These are phyloP conservation scores for Plantago coronopus DNA, from an alignment of 305 asterid genomes.

Conservation along the genomic window DNA sequence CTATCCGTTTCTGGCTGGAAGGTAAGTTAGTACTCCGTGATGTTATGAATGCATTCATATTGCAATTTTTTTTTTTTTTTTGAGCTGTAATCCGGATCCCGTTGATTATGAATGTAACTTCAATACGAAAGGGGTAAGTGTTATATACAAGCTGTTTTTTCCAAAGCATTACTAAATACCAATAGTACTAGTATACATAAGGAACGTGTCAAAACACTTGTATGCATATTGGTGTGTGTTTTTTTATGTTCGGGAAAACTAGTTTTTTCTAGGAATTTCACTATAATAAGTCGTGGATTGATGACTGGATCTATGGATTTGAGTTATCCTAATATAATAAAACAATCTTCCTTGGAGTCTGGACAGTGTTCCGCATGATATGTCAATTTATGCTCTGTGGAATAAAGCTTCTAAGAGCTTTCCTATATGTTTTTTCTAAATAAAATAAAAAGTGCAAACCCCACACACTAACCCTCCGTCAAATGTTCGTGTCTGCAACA, in stretches of 20 bases:
- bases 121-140: slow-evolving; percentile 6
- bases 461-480: not conserved
- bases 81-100: slow-evolving; percentile 4
- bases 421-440: not conserved
- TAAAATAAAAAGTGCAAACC: not conserved
- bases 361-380: not conserved
- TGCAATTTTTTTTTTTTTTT: slow-evolving; percentile 13
- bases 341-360: not conserved
- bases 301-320: slow-evolving; percentile 7
- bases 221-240: too few species aligned
- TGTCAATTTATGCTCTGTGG: slow-evolving; percentile 3
- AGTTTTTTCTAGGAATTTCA: too few species aligned
- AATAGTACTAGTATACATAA: too few species aligned
- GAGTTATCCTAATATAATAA: not conserved
- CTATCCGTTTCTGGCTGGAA: slow-evolving; percentile 91
- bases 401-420: slow-evolving; percentile 1
- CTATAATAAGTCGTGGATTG: not conserved
- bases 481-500: not conserved
- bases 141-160: too few species aligned
- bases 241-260: too few species aligned
- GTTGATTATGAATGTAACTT: not conserved
- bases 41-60: slow-evolving; percentile 11
- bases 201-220: too few species aligned
- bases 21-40: slow-evolving; percentile 40
- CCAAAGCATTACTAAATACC: too few species aligned